A percentile compares a stretch with the other conserved stretches of the same genome.
Evolutionary conservation across 495 filamentous ascomycete species (phyloP).

Genomic region (Parachaetomium inaequale): DNA sequence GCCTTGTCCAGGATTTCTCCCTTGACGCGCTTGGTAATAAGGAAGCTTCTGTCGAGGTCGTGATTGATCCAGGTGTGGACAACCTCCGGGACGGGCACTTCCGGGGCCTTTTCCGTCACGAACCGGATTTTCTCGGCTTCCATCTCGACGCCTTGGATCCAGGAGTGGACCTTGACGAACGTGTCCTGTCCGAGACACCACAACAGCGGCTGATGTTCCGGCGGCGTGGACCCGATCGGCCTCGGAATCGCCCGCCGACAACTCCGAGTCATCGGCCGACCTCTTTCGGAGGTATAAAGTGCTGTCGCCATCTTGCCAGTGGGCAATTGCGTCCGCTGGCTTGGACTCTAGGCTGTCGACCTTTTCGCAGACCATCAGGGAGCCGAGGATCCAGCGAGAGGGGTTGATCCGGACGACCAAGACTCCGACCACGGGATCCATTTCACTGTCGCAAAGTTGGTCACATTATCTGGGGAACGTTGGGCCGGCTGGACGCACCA

Average conservation of each 20-base stretch:
- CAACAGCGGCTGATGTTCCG: not conserved
- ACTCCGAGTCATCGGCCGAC: not conserved
- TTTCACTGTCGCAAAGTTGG: constrained; percentile 5
- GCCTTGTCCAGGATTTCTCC: constrained; percentile 1
- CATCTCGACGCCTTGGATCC: constrained; percentile 2
- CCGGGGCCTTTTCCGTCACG: constrained; percentile 3
- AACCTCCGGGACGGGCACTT: constrained; percentile 2
- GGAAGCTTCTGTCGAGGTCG: constrained; percentile 8
- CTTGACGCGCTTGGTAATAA: not conserved
- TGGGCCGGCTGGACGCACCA: not conserved
- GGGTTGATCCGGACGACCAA: not conserved
- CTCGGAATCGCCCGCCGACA: not conserved
- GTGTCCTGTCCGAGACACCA: constrained; percentile 1
- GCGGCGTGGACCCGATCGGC: not conserved
- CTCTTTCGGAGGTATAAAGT: constrained; percentile 9
- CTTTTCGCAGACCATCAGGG: constrained; percentile 9
- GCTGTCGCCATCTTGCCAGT: constrained; percentile 8
- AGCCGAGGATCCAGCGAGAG: not conserved
- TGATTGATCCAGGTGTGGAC: constrained; percentile 2
- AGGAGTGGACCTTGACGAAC: constrained; percentile 3
- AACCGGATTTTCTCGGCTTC: not conserved
- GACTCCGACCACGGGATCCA: not conserved
- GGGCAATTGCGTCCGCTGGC: not conserved
- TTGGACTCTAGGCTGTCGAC: not conserved
- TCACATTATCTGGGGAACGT: not conserved